phyloP scores from a whole-genome alignment of 164 flowering plant genomes.

The Magnolia changhungtana region DNA sequence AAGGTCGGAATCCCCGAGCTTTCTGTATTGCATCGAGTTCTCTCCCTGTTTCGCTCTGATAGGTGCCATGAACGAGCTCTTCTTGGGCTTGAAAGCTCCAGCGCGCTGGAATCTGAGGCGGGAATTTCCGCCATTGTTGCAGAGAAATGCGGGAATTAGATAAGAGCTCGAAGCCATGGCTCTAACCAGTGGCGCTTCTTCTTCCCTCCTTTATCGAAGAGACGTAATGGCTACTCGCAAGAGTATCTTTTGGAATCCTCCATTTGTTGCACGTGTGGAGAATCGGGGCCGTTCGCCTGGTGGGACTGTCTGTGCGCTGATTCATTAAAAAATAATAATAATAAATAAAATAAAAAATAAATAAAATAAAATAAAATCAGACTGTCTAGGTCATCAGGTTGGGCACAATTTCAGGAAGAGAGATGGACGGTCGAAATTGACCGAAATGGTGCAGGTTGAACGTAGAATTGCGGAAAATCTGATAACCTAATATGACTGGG shows the following conservation, averaged over 20 bases:
- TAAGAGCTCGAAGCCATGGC: constrained; percentile 19
- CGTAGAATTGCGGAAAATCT: too few relatives aligned
- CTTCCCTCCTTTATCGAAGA: not conserved
- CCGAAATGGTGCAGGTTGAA: too few relatives aligned
- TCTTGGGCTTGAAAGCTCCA: not conserved
- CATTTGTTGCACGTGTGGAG: not conserved
- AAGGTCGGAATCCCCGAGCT: constrained; percentile 91
- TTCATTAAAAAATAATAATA: too few relatives aligned
- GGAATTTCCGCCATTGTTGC: constrained; percentile 15
- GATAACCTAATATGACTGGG: too few relatives aligned
- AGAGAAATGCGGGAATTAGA: constrained; percentile 9
- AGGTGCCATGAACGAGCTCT: not conserved
- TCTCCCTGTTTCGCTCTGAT: constrained; percentile 30
- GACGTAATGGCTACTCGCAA: not conserved
- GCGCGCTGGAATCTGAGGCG: constrained; percentile 13
- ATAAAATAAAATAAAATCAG: too few relatives aligned
- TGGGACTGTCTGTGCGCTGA: too few relatives aligned
- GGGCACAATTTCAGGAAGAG: too few relatives aligned
- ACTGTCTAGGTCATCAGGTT: too few relatives aligned
- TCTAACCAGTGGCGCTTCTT: not conserved
- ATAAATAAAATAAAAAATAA: too few relatives aligned
- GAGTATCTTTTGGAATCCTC: not conserved
- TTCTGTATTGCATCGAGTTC: constrained; percentile 54
- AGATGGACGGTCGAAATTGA: too few relatives aligned
- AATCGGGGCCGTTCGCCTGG: not conserved